These are phyloP conservation scores for Saccharomycopsis synnaedendra DNA, from an alignment of 805 yeast species.

Conservation along the genomic window DNA sequence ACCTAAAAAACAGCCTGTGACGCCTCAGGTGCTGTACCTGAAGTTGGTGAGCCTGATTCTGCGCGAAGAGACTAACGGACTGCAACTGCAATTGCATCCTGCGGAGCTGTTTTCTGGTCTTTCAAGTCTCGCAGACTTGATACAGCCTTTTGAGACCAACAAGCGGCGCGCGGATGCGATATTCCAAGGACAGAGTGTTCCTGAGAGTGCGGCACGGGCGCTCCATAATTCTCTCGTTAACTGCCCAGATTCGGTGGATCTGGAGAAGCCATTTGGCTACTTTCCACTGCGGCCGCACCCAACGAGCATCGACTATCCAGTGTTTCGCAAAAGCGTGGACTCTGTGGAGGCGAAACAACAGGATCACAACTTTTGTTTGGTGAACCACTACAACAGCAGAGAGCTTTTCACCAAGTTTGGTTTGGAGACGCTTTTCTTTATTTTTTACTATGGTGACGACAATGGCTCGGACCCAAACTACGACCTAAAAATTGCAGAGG, in stretches of 20 bases:
- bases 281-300: conserved; percentile 80
- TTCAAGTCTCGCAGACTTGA: conserved; percentile 20
- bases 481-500: conserved; percentile 19
- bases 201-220: background rate
- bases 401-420: conserved; percentile 61
- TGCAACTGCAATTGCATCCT: conserved; percentile 2
- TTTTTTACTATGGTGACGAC: conserved; percentile 57
- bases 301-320: conserved; percentile 79
- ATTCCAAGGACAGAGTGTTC: conserved; percentile 12
- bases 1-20: conserved; percentile 8
- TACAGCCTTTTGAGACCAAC: conserved; percentile 22
- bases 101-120: conserved; percentile 15
- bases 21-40: conserved; percentile 20
- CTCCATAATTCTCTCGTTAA: conserved; percentile 34
- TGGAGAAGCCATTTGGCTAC: conserved; percentile 63
- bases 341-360: conserved; percentile 5
- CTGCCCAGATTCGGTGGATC: conserved; percentile 89
- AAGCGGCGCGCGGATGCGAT: conserved; percentile 18
- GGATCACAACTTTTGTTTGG: conserved; percentile 26
- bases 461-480: conserved; percentile 22
- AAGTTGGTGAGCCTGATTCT: conserved; percentile 20
- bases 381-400: conserved; percentile 50
- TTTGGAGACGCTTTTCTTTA: conserved; percentile 79
- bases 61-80: conserved; percentile 13
- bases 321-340: conserved; percentile 7